Evolutionary conservation across 306 rosid genomes (phyloP), one percentile per base, ranked within the genome.

Genomic region (Notholithocarpus densiflorus): DNA sequence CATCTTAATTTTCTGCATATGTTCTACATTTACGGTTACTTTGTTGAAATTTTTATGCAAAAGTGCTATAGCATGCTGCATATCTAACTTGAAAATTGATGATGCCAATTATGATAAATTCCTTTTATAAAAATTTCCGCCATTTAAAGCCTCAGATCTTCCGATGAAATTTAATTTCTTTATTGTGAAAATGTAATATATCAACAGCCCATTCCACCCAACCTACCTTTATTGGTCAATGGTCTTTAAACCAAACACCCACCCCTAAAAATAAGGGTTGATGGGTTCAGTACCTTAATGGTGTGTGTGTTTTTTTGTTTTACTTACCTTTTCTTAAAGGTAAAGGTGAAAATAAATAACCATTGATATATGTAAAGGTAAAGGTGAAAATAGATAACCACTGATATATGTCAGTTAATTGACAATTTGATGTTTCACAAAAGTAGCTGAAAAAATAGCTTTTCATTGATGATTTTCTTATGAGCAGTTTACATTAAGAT

Each of bases 61-160:
- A 37, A n/a, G 23, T 64, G 53, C 56, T 27, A 40, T 27, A 62
- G 74, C 43, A 52, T 75, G 72, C 45, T 85, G 77, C 74, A 75
- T 71, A 54, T 82, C 31, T 79, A 62, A 69, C 71, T 84, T 51
- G 61, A 54, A 48, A 48, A 68, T 21, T 71, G 62, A 27, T 71
- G 62, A 21, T 65, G 48, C 53, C 64, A 71, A 48, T 71, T 32
- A 53, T 72, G 73, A 71, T n/a, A 32, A 68, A 81, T 14, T n/a
- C 45, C 45, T 55, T 5, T 60, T 10, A 53, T 20, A 26, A 31
- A 29, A 31, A 29, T 23, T 40, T 14, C 40, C 43, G 18, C 75
- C 23, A 21, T 31, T 54, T 27, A 45, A 5, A 37, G 65, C 51
- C 48, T 56, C 34, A 20, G 48, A 57, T 27, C 6, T 61, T 23